Percentiles rank a stretch among this genome's conserved stretches.
Conservation (phyloP, 2,329 filamentous ascomycete species). For the Hymenoscyphus infarciens region DNA sequence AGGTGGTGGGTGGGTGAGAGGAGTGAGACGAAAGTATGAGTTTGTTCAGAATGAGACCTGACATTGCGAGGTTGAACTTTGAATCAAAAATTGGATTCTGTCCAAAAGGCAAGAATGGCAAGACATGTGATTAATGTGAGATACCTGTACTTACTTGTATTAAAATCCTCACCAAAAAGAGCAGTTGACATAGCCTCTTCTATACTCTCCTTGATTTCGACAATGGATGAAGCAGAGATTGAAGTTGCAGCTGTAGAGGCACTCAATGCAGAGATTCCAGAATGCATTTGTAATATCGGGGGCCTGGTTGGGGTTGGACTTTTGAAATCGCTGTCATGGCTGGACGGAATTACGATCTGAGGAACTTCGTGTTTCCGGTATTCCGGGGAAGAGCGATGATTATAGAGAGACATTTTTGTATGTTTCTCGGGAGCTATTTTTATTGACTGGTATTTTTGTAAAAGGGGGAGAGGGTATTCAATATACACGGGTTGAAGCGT, state of each 20-base stretch:
- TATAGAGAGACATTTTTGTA: background rate
- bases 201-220: background rate
- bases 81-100: too few species aligned
- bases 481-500: background rate
- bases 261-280: background rate
- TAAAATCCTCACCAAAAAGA: background rate
- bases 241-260: background rate
- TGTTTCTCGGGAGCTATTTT: background rate
- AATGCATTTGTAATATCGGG: background rate
- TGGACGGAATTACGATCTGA: background rate
- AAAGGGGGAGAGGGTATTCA: background rate
- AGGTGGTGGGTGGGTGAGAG: background rate
- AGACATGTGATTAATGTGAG: background rate
- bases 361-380: background rate
- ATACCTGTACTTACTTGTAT: background rate
- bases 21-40: background rate
- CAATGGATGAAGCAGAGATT: background rate
- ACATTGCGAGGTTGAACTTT: too few species aligned
- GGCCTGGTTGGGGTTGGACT: background rate
- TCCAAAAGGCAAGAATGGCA: too few species aligned
- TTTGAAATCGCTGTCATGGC: background rate
- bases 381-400: background rate
- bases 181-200: background rate
- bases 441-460: background rate
- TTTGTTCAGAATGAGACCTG: too few species aligned